A percentile compares a stretch with the other conserved stretches of the same genome.
These are phyloP conservation scores for Ephemerocybe angulata DNA, from an alignment of 768 basidiomycete species.

Conservation along the genomic window DNA sequence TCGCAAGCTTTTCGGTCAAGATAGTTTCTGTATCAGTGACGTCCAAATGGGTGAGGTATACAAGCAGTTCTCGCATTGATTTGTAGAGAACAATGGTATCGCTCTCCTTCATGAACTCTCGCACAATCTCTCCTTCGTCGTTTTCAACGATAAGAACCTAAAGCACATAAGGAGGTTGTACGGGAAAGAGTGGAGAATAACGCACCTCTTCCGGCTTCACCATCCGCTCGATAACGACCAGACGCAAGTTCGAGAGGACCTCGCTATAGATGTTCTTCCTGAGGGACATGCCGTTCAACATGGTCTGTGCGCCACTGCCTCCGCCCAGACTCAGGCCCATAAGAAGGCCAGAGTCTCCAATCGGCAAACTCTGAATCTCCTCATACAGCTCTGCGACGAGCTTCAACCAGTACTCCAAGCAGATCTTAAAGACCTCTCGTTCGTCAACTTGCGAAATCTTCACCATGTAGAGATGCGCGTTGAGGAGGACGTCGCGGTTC, in stretches of 20 bases:
- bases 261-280: constrained; percentile 95
- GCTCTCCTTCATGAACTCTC: constrained; percentile 98
- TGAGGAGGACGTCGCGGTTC: constrained; percentile 89
- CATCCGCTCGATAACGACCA: constrained; percentile 98
- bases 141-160: constrained; percentile 98
- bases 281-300: constrained; percentile 74
- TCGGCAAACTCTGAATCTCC: constrained; percentile 89
- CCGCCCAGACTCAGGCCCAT: constrained; percentile 88
- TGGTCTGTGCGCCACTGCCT: constrained; percentile 53
- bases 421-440: constrained; percentile 99
- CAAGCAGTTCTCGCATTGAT: constrained; percentile 95
- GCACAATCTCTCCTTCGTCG: constrained; percentile 98
- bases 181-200: constrained; percentile 7
- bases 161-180: constrained; percentile 1
- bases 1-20: constrained; percentile 93
- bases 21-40: constrained; percentile 95
- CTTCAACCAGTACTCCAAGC: constrained; percentile 95
- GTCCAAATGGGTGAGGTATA: constrained; percentile 96
- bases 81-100: constrained; percentile 99
- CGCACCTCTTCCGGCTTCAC: constrained; percentile 97
- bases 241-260: constrained; percentile 86
- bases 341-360: constrained; percentile 79
- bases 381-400: constrained; percentile 96
- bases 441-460: constrained; percentile 98
- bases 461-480: constrained; percentile 97